A percentile compares a stretch with the other conserved stretches of the same genome.
Evolutionary conservation across 768 basidiomycete species (phyloP).

Genomic region (Psilocybe azurescens): DNA sequence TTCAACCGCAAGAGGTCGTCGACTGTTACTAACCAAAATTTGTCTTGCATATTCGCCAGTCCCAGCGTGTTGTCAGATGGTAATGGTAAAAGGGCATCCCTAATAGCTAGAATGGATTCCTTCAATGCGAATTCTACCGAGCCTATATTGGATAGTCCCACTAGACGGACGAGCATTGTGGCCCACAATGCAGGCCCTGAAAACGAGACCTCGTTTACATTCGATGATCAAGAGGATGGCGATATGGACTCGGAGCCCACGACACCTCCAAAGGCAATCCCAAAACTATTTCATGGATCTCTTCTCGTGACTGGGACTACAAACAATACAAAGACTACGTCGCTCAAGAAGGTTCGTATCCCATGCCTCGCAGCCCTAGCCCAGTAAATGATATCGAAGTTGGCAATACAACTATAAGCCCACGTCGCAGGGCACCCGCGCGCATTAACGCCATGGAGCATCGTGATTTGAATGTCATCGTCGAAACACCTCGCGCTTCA

Average conservation of each 20-base stretch:
- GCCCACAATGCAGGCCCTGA: not conserved
- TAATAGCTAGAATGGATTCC: not conserved
- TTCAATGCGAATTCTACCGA: not conserved
- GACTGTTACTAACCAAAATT: not conserved
- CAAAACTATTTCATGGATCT: conserved; percentile 28
- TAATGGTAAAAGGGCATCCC: not conserved
- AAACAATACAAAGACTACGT: conserved; percentile 23
- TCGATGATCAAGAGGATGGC: not conserved
- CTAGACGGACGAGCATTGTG: not conserved
- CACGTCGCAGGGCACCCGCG: not conserved
- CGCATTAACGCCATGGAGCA: not conserved
- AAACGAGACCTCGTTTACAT: not conserved
- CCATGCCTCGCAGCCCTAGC: not conserved
- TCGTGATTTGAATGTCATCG: conserved; percentile 11
- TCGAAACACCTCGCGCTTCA: conserved; percentile 13
- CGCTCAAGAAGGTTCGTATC: conserved; percentile 5
- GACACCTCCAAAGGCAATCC: conserved; percentile 16
- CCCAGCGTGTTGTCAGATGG: not conserved
- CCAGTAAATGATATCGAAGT: not conserved
- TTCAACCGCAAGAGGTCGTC: not conserved
- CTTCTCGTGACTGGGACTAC: conserved; percentile 25
- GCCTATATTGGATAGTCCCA: no score
- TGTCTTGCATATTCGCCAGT: conserved; percentile 2
- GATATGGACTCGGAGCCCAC: conserved; percentile 3
- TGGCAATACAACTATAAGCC: not conserved